Conservation (phyloP, 2,329 filamentous ascomycete species). For the Epicoccum sorghinum region DNA sequence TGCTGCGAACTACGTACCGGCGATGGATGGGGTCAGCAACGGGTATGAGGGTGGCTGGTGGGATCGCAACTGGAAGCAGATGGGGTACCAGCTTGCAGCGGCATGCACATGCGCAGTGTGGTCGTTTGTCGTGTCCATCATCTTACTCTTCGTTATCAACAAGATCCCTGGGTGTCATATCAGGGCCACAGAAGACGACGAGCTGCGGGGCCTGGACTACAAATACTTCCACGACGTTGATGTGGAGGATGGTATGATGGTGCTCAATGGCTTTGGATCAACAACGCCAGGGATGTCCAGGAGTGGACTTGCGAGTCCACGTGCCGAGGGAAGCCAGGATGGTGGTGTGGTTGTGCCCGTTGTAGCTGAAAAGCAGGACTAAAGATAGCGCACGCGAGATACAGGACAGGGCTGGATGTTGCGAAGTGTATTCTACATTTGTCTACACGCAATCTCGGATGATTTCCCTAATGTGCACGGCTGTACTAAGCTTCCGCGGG, state of each 20-base stretch:
- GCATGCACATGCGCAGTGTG: conserved; percentile 62
- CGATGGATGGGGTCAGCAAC: conserved; percentile 59
- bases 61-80: conserved; percentile 60
- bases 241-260: conserved; percentile 28
- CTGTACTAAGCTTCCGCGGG: too few relatives aligned
- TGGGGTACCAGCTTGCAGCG: conserved; percentile 64
- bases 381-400: not conserved
- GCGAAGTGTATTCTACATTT: not conserved
- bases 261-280: conserved; percentile 28
- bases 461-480: not conserved
- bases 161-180: conserved; percentile 64
- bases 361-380: conserved; percentile 28
- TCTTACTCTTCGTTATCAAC: conserved; percentile 62
- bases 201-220: conserved; percentile 60
- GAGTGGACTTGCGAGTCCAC: conserved; percentile 13
- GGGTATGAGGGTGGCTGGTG: conserved; percentile 58
- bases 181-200: conserved; percentile 61
- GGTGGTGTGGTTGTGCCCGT: conserved; percentile 26
- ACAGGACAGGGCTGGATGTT: too few relatives aligned
- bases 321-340: conserved; percentile 27
- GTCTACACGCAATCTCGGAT: not conserved
- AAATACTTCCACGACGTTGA: conserved; percentile 54
- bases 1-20: conserved; percentile 56
- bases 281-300: conserved; percentile 18
- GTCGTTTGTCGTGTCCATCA: conserved; percentile 60